Evolutionary conservation across 192 early-diverging fungal genomes (phyloP).

Genomic region (Coemansia guatemalensis): DNA sequence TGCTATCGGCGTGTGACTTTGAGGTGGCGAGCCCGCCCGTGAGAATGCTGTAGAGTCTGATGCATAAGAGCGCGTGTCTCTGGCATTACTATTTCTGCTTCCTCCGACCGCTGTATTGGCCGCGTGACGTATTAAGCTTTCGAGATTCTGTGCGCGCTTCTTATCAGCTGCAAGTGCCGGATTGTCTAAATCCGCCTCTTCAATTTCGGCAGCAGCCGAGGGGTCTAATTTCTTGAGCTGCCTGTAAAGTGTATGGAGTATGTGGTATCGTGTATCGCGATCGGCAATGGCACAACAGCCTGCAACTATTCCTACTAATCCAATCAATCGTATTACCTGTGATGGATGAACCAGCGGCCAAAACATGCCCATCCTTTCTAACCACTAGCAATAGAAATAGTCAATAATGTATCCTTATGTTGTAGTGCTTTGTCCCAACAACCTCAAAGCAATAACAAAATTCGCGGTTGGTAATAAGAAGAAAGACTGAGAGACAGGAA

Average conservation of each 20-base stretch:
- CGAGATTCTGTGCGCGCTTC: background rate
- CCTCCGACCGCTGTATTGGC: background rate
- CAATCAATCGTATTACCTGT: conserved; percentile 22
- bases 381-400: too few species aligned
- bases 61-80: conserved; percentile 47
- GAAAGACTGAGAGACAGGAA: background rate
- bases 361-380: conserved; percentile 37
- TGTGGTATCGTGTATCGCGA: conserved; percentile 41
- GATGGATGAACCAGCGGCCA: conserved; percentile 35
- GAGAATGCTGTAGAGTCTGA: conserved; percentile 52
- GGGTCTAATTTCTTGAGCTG: conserved; percentile 41
- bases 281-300: conserved; percentile 42
- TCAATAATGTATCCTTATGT: too few species aligned
- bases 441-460: too few species aligned
- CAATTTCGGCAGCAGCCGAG: conserved; percentile 25
- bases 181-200: conserved; percentile 1
- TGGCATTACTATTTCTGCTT: conserved; percentile 2
- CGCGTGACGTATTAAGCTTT: conserved; percentile 2
- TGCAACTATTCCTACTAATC: conserved; percentile 34
- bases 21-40: conserved; percentile 29
- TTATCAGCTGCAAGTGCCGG: background rate
- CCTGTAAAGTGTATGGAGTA: conserved; percentile 33
- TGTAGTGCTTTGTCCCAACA: too few species aligned
- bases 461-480: background rate
- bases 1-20: background rate